These are phyloP conservation scores for Sporothrix sp. DNA, from an alignment of 2,329 filamentous ascomycete genomes.

Conservation along the genomic window DNA sequence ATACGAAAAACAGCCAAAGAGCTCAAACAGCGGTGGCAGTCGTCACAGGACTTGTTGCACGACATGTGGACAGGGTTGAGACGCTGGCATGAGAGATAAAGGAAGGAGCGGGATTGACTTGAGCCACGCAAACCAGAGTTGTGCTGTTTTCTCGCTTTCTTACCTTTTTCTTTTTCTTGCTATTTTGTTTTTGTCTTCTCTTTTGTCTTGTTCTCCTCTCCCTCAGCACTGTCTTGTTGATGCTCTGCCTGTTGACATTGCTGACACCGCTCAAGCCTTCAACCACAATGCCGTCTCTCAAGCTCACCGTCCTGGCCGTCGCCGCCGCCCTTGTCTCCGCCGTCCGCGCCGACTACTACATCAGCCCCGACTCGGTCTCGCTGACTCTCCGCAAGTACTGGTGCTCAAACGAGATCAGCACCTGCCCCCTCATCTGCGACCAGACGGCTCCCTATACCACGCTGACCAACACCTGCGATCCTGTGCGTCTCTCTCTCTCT, in stretches of 20 bases:
- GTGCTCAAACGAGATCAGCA: constrained; percentile 53
- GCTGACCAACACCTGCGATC: constrained; percentile 55
- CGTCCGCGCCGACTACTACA: constrained; percentile 47
- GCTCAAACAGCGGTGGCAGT: no score
- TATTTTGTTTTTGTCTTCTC: neutral
- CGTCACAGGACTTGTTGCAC: no score
- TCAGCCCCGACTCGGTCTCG: constrained; percentile 53
- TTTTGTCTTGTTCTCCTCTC: neutral
- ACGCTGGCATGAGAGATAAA: neutral
- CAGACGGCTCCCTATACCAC: constrained; percentile 45
- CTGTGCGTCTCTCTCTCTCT: constrained; percentile 35
- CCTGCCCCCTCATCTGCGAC: constrained; percentile 64
- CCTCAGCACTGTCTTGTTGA: neutral
- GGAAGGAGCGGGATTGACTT: no score
- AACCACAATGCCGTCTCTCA: constrained; percentile 45
- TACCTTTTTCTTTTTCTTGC: neutral
- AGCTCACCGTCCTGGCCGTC: constrained; percentile 42
- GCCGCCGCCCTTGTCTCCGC: constrained; percentile 42
- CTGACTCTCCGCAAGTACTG: constrained; percentile 44
- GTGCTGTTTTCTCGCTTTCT: no score
- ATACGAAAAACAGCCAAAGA: no score
- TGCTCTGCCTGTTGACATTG: neutral
- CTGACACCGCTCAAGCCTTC: neutral
- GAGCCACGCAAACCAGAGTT: no score
- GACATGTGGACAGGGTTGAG: neutral